These are phyloP conservation scores for Kwoniella dendrophila DNA, from an alignment of 768 basidiomycete species.

Conservation along the genomic window DNA sequence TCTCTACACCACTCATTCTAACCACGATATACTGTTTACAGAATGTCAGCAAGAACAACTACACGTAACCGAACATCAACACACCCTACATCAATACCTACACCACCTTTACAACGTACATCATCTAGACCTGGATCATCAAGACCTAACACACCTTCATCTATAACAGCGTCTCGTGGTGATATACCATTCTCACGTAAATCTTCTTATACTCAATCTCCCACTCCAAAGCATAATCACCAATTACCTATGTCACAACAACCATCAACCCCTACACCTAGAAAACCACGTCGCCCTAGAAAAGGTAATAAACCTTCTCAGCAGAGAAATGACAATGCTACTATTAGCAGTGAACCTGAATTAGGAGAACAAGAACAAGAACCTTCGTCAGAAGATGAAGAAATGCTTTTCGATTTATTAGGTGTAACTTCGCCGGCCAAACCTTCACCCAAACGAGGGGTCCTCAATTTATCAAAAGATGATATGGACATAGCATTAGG, in stretches of 20 bases:
- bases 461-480: slow-evolving; percentile 15
- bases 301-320: slow-evolving; percentile 14
- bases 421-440: slow-evolving; percentile 17
- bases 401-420: slow-evolving; percentile 24
- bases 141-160: slow-evolving; percentile 17
- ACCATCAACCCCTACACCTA: slow-evolving; percentile 24
- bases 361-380: neutral
- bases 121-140: slow-evolving; percentile 21
- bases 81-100: slow-evolving; percentile 11
- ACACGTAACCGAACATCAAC: slow-evolving; percentile 11
- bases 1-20: neutral
- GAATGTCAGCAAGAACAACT: slow-evolving; percentile 18
- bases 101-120: slow-evolving; percentile 18
- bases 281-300: slow-evolving; percentile 10
- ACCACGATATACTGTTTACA: neutral
- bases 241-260: slow-evolving; percentile 15
- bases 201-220: slow-evolving; percentile 8
- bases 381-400: slow-evolving; percentile 25
- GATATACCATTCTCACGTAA: slow-evolving; percentile 18
- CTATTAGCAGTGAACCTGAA: neutral
- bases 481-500: slow-evolving; percentile 24
- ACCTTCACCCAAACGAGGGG: neutral
- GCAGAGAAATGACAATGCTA: slow-evolving; percentile 7
- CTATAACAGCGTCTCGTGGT: slow-evolving; percentile 3
- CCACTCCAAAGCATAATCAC: neutral